Conservation (phyloP, 768 basidiomycete genomes). For the Trametes villosa region DNA sequence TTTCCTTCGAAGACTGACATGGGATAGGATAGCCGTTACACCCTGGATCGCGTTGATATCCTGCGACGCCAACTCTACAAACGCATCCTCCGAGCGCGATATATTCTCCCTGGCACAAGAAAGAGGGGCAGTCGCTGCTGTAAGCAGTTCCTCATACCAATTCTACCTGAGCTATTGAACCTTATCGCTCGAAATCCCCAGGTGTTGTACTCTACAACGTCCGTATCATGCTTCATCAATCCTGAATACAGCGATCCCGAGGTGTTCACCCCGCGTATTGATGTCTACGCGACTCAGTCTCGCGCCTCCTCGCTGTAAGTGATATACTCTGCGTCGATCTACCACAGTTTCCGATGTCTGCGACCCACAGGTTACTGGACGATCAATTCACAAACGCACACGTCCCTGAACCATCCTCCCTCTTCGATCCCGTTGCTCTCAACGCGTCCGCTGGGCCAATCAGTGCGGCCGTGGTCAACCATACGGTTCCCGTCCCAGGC, state of each 20-base stretch:
- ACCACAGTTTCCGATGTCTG: too few relatives aligned
- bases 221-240: background rate
- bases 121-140: background rate
- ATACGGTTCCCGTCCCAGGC: background rate
- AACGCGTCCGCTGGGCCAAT: background rate
- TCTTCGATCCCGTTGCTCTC: background rate
- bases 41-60: background rate
- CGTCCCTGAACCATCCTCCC: background rate
- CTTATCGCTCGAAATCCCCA: background rate
- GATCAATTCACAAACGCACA: too few relatives aligned
- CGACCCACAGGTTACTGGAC: too few relatives aligned
- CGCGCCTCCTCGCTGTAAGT: background rate
- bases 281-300: background rate
- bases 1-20: background rate
- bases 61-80: background rate
- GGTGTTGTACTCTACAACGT: background rate
- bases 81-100: background rate
- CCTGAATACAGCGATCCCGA: background rate
- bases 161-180: background rate
- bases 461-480: background rate
- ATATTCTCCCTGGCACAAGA: background rate
- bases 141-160: background rate
- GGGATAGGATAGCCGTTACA: background rate
- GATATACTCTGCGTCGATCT: background rate
- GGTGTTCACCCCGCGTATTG: background rate